Evolutionary conservation across 768 basidiomycete genomes (phyloP).

Genomic region (Boletus rufocinnamomeus): DNA sequence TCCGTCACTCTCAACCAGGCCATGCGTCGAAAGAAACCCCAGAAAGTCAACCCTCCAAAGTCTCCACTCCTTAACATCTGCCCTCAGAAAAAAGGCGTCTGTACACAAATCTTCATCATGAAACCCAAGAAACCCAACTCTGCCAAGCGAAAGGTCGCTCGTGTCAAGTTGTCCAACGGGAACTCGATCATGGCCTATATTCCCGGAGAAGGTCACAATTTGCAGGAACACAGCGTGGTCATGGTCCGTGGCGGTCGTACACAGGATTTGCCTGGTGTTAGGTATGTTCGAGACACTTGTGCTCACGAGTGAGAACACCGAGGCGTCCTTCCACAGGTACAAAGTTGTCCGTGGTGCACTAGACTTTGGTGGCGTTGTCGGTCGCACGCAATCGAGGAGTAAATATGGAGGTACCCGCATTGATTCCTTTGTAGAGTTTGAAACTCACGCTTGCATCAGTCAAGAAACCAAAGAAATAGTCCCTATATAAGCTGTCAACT

Average conservation of each 20-base stretch:
- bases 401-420: constrained; percentile 79
- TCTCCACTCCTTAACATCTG: constrained; percentile 80
- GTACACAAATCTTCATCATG: constrained; percentile 73
- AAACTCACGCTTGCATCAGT: constrained; percentile 42
- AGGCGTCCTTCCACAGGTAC: constrained; percentile 57
- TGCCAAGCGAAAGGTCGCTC: constrained; percentile 94
- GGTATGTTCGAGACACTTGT: constrained; percentile 53
- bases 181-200: constrained; percentile 92
- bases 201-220: constrained; percentile 94
- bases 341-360: constrained; percentile 92
- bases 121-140: constrained; percentile 99
- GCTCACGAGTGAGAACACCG: background rate
- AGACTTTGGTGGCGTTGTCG: constrained; percentile 89
- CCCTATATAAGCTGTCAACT: background rate
- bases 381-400: constrained; percentile 78
- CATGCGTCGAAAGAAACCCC: constrained; percentile 71
- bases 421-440: background rate
- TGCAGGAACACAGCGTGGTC: constrained; percentile 97
- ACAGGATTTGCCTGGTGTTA: constrained; percentile 97
- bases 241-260: constrained; percentile 93
- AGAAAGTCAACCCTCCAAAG: constrained; percentile 45
- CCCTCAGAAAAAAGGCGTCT: constrained; percentile 92
- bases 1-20: constrained; percentile 84
- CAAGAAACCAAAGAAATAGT: constrained; percentile 85
- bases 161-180: constrained; percentile 89